A percentile compares a stretch with the other conserved stretches of the same genome.
Conservation (phyloP, 2,329 filamentous ascomycete genomes). For the Emericellopsis cladophorae region DNA sequence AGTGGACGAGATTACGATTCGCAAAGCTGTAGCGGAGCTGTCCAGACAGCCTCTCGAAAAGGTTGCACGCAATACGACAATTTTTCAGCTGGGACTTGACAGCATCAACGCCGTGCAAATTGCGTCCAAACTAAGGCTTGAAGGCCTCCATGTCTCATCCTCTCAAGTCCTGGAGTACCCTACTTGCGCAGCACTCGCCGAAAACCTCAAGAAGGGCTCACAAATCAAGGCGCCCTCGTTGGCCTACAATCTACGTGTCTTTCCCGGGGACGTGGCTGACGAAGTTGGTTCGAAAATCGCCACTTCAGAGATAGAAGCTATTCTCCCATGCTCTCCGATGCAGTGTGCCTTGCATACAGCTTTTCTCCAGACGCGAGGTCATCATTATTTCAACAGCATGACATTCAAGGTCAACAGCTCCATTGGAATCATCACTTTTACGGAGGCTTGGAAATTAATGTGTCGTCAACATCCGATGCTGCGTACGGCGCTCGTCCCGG, state of each 20-base stretch:
- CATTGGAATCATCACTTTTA: slow-evolving; percentile 27
- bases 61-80: slow-evolving; percentile 52
- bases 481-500: slow-evolving; percentile 57
- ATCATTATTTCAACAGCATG: slow-evolving; percentile 65
- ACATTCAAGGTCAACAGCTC: slow-evolving; percentile 33
- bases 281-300: slow-evolving; percentile 12
- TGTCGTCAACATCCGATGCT: slow-evolving; percentile 54
- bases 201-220: neutral
- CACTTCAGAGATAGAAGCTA: slow-evolving; percentile 31
- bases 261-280: slow-evolving; percentile 17
- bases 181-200: slow-evolving; percentile 27
- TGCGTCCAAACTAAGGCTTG: slow-evolving; percentile 50
- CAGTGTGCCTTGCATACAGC: slow-evolving; percentile 72
- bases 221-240: neutral
- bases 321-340: slow-evolving; percentile 68
- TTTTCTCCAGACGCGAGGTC: slow-evolving; percentile 53
- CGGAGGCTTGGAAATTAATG: slow-evolving; percentile 45
- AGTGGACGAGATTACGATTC: slow-evolving; percentile 35
- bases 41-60: slow-evolving; percentile 33
- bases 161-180: slow-evolving; percentile 61
- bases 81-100: slow-evolving; percentile 82
- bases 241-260: slow-evolving; percentile 25
- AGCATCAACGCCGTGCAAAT: slow-evolving; percentile 81
- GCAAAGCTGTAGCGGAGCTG: slow-evolving; percentile 43
- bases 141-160: slow-evolving; percentile 46